Conservation (phyloP, 441 rosid genomes). For the Euphorbia celastroides region DNA sequence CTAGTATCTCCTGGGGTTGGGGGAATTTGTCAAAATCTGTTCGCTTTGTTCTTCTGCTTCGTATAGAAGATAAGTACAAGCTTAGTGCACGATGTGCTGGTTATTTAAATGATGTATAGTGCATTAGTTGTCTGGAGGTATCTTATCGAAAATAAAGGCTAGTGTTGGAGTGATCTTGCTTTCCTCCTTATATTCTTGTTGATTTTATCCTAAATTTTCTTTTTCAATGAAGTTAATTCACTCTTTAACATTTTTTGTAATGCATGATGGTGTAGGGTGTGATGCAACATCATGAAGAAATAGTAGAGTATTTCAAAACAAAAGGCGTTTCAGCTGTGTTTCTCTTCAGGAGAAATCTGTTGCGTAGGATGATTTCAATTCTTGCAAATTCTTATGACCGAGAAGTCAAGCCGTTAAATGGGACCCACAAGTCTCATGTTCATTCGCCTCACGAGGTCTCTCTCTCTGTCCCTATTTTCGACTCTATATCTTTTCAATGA, state of each 20-base stretch:
- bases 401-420: constrained; percentile 61
- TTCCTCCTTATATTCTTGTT: not conserved
- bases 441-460: constrained; percentile 76
- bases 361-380: constrained; percentile 81
- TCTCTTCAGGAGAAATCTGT: constrained; percentile 82
- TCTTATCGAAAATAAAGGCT: not conserved
- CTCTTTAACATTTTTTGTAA: not conserved
- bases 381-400: constrained; percentile 86
- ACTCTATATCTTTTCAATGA: too few relatives aligned
- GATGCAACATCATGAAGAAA: constrained; percentile 73
- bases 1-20: too few relatives aligned
- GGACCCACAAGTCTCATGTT: constrained; percentile 92
- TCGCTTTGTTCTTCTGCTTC: not conserved
- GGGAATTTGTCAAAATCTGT: not conserved
- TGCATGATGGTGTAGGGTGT: constrained; percentile 50
- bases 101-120: not conserved
- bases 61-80: not conserved
- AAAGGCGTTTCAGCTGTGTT: constrained; percentile 81
- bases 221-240: too few relatives aligned
- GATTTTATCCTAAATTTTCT: too few relatives aligned
- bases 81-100: not conserved
- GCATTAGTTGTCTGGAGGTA: too few relatives aligned
- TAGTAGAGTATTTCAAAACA: constrained; percentile 72
- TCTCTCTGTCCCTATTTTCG: constrained; percentile 5
- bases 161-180: not conserved